Evolutionary conservation across 495 filamentous ascomycete species (phyloP).

Genomic region (Neurospora discreta): DNA sequence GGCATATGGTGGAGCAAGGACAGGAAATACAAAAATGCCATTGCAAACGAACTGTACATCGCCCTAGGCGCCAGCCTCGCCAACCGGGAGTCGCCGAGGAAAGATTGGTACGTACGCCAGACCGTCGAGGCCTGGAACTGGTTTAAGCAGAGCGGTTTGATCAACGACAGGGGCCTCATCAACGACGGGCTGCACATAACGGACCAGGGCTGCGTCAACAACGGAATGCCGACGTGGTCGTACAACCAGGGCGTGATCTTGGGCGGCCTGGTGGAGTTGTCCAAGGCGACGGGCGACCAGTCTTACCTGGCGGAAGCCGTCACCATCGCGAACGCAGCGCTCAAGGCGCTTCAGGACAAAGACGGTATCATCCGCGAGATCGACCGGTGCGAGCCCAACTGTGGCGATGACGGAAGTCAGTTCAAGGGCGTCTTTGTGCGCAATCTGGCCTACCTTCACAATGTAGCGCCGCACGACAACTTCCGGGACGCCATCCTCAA

Average conservation of each 20-base stretch:
- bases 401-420: conserved; percentile 50
- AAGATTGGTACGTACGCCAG: conserved; percentile 43
- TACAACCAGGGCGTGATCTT: conserved; percentile 79
- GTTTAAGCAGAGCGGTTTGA: conserved; percentile 55
- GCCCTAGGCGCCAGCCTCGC: conserved; percentile 61
- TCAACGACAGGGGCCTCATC: conserved; percentile 53
- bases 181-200: conserved; percentile 51
- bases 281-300: conserved; percentile 40
- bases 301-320: conserved; percentile 46
- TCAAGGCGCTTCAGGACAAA: conserved; percentile 40
- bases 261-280: conserved; percentile 59
- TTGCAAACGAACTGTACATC: conserved; percentile 68
- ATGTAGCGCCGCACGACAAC: conserved; percentile 35
- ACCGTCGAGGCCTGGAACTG: conserved; percentile 53
- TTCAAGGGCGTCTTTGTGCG: conserved; percentile 78
- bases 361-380: conserved; percentile 55
- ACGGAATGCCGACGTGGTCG: conserved; percentile 51
- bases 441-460: conserved; percentile 50
- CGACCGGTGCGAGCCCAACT: conserved; percentile 47
- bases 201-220: conserved; percentile 50
- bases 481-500: conserved; percentile 45
- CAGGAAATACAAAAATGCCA: conserved; percentile 52
- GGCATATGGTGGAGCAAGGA: conserved; percentile 63
- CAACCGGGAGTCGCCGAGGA: conserved; percentile 42
- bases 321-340: conserved; percentile 53